Conservation (phyloP, 2,329 filamentous ascomycete species). For the Phoma sp. region DNA sequence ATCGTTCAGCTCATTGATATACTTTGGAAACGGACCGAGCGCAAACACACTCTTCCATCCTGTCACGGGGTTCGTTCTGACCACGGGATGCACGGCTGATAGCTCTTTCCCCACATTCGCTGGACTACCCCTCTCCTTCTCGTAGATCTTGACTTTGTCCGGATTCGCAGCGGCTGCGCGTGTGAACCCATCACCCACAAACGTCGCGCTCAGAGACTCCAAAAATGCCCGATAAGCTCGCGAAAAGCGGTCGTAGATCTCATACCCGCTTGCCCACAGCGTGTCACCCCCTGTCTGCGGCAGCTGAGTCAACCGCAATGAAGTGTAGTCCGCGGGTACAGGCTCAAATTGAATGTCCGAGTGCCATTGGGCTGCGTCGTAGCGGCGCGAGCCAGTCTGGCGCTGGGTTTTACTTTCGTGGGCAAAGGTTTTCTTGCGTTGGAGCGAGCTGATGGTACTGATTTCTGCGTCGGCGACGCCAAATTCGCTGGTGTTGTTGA, state of each 20-base stretch:
- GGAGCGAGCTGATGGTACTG: constrained; percentile 43
- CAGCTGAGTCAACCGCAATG: constrained; percentile 56
- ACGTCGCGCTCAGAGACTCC: constrained; percentile 34
- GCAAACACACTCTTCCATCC: constrained; percentile 46
- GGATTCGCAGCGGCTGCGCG: constrained; percentile 18
- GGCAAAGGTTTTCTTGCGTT: constrained; percentile 37
- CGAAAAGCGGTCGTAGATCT: constrained; percentile 42
- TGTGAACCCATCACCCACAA: constrained; percentile 28
- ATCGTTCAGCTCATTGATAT: constrained; percentile 46
- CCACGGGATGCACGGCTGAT: constrained; percentile 34
- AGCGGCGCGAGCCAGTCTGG: constrained; percentile 44
- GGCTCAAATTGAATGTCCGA: constrained; percentile 71
- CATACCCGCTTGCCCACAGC: constrained; percentile 53
- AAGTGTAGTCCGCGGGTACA: constrained; percentile 67
- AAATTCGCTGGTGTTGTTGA: constrained; percentile 35
- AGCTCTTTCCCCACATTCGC: constrained; percentile 31
- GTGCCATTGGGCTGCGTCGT: constrained; percentile 58
- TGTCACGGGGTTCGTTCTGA: constrained; percentile 41
- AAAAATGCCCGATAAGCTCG: constrained; percentile 30
- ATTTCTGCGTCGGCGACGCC: constrained; percentile 43
- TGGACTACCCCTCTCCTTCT: constrained; percentile 28
- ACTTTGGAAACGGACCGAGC: constrained; percentile 29
- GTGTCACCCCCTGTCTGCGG: constrained; percentile 47
- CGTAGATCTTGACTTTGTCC: constrained; percentile 18
- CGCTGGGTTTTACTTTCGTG: constrained; percentile 9